These are phyloP conservation scores for Solanum medicagineum DNA, from an alignment of 257 asterid genomes.

Conservation along the genomic window DNA sequence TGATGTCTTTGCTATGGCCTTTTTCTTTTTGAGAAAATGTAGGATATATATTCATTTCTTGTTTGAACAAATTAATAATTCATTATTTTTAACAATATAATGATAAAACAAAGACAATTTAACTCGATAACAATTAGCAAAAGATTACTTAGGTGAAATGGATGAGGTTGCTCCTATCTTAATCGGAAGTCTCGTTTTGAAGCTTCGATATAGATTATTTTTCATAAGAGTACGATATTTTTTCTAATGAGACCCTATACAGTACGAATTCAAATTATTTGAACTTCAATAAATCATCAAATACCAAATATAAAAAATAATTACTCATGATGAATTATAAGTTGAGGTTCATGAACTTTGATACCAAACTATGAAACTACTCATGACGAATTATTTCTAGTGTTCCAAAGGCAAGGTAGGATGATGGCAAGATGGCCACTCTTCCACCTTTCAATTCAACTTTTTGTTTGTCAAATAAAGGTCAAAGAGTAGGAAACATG, in stretches of 20 bases:
- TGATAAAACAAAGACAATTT: neutral
- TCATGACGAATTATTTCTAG: neutral
- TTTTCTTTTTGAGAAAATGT: neutral
- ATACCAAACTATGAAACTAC: neutral
- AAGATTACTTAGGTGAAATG: neutral
- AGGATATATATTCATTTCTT: neutral
- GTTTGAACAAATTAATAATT: neutral
- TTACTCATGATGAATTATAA: neutral
- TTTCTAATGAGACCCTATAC: accelerated
- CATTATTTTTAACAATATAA: neutral
- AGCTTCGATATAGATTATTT: accelerated
- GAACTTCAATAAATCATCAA: accelerated
- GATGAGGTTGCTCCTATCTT: neutral
- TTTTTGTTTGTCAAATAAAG: neutral
- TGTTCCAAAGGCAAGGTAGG: neutral
- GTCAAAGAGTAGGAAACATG: neutral
- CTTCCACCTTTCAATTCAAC: neutral
- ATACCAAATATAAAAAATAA: neutral
- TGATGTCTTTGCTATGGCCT: neutral
- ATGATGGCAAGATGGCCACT: neutral
- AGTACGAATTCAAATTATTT: neutral
- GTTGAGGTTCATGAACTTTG: neutral
- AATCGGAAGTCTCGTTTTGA: neutral
- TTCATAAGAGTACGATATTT: neutral
- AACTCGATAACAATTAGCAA: neutral